Conservation (phyloP, 2,329 filamentous ascomycete genomes). For the Trichophyton equinum region DNA sequence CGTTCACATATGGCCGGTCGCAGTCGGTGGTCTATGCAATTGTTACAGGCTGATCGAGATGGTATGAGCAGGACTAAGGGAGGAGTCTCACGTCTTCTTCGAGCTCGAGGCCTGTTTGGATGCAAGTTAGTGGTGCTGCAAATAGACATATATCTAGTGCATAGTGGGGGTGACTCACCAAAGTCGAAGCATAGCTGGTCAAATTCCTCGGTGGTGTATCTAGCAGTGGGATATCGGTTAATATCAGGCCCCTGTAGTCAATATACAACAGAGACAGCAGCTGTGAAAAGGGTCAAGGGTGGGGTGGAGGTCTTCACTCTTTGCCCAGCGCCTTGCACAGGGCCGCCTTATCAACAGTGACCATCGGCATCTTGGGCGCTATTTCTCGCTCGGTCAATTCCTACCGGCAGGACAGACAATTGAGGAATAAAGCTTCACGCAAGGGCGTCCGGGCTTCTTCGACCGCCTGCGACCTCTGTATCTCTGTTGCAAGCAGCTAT, state of each 20-base stretch:
- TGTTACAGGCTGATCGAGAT: constrained; percentile 16
- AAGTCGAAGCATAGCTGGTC: constrained; percentile 98
- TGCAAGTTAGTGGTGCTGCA: constrained; percentile 16
- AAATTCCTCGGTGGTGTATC: constrained; percentile 85
- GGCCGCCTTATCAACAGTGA: constrained; percentile 88
- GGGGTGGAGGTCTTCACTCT: constrained; percentile 48
- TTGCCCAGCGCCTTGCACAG: constrained; percentile 86
- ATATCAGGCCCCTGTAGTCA: not conserved
- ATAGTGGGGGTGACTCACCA: constrained; percentile 37
- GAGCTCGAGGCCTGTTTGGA: constrained; percentile 59
- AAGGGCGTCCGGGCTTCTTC: not conserved
- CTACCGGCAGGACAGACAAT: not conserved
- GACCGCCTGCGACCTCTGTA: not conserved
- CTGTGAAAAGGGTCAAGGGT: constrained; percentile 7
- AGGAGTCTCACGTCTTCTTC: constrained; percentile 61
- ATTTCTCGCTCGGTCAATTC: not conserved
- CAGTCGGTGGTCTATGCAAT: constrained; percentile 51
- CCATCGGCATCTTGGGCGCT: constrained; percentile 70
- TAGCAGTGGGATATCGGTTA: constrained; percentile 26
- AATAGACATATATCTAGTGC: not conserved
- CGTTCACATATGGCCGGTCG: constrained; percentile 60
- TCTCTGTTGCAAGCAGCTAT: not conserved
- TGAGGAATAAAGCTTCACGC: not conserved
- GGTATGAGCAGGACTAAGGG: not conserved
- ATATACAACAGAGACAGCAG: not conserved